phyloP scores from a whole-genome alignment of 1,284 basidiomycete species.

The Ceratobasidium theobromae region DNA sequence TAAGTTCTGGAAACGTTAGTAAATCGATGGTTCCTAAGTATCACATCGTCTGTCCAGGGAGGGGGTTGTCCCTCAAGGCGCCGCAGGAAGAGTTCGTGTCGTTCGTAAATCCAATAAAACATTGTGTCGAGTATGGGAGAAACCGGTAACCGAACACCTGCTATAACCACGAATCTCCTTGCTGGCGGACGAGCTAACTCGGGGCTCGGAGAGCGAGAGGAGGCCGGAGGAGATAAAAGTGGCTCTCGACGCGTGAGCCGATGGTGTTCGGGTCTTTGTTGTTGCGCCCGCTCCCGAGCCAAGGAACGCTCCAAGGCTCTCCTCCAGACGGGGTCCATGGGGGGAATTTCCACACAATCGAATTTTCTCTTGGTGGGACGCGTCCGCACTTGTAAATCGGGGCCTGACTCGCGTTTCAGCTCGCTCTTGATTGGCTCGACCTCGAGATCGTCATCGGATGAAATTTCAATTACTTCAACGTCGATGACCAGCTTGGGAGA shows the following conservation, averaged over 20 bases:
- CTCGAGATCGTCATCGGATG: not conserved
- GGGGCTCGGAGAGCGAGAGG: conserved; percentile 38
- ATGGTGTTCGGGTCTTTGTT: not conserved
- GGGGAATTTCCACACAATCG: conserved; percentile 24
- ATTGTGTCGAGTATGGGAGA: conserved; percentile 59
- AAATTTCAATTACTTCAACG: too few relatives aligned
- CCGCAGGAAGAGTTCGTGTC: conserved; percentile 57
- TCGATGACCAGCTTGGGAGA: not conserved
- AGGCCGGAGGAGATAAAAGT: conserved; percentile 1
- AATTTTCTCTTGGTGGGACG: not conserved
- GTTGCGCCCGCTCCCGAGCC: not conserved
- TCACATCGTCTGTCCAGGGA: conserved; percentile 60
- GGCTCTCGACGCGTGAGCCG: not conserved
- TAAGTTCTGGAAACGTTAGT: conserved; percentile 64
- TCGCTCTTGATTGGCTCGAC: not conserved
- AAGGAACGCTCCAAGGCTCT: conserved; percentile 4
- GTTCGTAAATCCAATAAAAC: conserved; percentile 57
- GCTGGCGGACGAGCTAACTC: not conserved
- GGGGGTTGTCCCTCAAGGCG: conserved; percentile 51
- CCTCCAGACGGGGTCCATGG: conserved; percentile 1
- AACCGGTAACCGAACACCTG: conserved; percentile 39
- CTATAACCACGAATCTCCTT: conserved; percentile 39
- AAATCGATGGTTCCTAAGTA: conserved; percentile 54
- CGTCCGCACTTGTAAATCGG: too few relatives aligned
- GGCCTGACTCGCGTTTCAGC: too few relatives aligned